Percentiles rank a stretch among this genome's conserved stretches.
Conservation (phyloP, 1,284 basidiomycete genomes). For the Ganoderma resinaceum region DNA sequence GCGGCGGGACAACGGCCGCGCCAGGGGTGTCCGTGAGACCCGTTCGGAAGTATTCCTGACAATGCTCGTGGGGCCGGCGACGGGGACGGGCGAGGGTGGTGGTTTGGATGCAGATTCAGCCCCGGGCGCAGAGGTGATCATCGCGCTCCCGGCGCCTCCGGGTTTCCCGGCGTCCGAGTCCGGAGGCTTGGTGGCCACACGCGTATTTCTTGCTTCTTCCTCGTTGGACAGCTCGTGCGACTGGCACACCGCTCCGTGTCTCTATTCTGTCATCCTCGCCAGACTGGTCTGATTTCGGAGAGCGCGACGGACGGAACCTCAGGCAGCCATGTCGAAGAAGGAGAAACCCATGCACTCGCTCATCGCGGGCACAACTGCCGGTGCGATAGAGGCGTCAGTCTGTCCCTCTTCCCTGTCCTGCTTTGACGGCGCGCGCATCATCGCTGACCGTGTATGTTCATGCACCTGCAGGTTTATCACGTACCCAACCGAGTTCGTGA, state of each 20-base stretch:
- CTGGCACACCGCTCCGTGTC: not conserved
- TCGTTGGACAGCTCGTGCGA: slow-evolving; percentile 13
- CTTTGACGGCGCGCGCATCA: not conserved
- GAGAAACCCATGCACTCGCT: slow-evolving; percentile 85
- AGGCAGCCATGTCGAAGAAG: slow-evolving; percentile 50
- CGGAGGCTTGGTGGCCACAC: not conserved
- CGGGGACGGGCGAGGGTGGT: not conserved
- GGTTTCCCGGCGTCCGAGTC: not conserved
- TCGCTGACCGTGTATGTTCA: not conserved
- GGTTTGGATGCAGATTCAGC: not conserved
- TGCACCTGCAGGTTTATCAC: slow-evolving; percentile 65
- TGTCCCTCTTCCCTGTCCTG: not conserved
- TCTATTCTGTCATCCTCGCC: not conserved
- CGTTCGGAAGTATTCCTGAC: not conserved
- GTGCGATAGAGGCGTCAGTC: slow-evolving; percentile 88
- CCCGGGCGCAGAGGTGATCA: not conserved
- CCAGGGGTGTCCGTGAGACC: not conserved
- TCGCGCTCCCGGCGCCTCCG: not conserved
- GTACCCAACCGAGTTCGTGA: slow-evolving; percentile 95
- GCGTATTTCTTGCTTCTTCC: slow-evolving; percentile 5
- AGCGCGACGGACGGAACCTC: too few relatives aligned
- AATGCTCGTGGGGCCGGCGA: not conserved
- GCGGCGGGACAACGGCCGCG: not conserved
- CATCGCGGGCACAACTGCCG: slow-evolving; percentile 92
- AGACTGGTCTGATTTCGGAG: not conserved